phyloP scores from a whole-genome alignment of 169 alveolate genomes.

The Plasmodium vinckei region DNA sequence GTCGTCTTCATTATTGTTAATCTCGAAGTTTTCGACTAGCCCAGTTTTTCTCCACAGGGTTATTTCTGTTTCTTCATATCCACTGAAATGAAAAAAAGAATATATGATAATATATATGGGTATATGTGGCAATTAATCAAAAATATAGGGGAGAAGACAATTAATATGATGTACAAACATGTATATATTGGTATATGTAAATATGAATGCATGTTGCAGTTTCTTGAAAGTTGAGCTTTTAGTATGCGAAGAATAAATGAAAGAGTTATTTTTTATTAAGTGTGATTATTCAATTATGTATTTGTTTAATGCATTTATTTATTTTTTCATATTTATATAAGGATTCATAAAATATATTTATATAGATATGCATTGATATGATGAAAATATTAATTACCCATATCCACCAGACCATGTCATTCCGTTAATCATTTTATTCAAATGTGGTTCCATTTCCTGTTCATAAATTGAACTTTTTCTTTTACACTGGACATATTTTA shows the following conservation, averaged over 20 bases:
- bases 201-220: neutral
- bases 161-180: neutral
- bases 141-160: neutral
- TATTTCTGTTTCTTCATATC: slow-evolving; percentile 73
- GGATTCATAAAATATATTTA: neutral
- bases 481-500: slow-evolving; percentile 47
- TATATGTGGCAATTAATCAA: neutral
- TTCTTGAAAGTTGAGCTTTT: no score
- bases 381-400: slow-evolving; percentile 37
- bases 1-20: slow-evolving; percentile 23
- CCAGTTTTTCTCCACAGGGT: slow-evolving; percentile 58
- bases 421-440: slow-evolving; percentile 44
- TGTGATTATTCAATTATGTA: no score
- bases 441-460: slow-evolving; percentile 25
- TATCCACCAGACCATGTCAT: slow-evolving; percentile 75
- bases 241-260: no score
- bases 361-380: neutral
- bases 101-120: neutral
- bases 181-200: slow-evolving; percentile 4
- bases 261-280: no score
- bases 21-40: slow-evolving; percentile 37
- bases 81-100: slow-evolving; percentile 19
- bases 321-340: no score
- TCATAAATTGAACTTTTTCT: slow-evolving; percentile 24
- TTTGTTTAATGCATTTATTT: no score